A percentile compares a stretch with the other conserved stretches of the same genome.
These are phyloP conservation scores for Aspergillus melleus DNA, from an alignment of 2,329 filamentous ascomycete species.

Conservation along the genomic window DNA sequence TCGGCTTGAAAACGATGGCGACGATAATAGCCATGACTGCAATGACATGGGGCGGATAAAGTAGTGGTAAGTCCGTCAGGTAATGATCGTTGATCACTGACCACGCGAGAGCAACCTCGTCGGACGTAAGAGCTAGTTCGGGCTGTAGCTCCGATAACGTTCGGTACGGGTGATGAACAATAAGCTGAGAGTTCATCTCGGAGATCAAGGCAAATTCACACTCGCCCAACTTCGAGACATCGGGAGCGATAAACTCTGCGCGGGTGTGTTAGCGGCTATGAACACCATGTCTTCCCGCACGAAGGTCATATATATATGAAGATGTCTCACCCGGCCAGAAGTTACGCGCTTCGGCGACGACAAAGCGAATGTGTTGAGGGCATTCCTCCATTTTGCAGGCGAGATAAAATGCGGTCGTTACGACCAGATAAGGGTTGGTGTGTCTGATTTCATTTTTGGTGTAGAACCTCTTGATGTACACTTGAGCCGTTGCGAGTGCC, in stretches of 20 bases:
- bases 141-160: slow-evolving; percentile 70
- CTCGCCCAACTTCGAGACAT: slow-evolving; percentile 83
- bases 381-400: slow-evolving; percentile 98
- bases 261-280: neutral
- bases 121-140: slow-evolving; percentile 70
- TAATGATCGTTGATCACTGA: slow-evolving; percentile 90
- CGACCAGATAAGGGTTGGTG: slow-evolving; percentile 89
- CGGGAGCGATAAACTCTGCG: slow-evolving; percentile 67
- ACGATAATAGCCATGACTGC: slow-evolving; percentile 85
- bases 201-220: slow-evolving; percentile 92
- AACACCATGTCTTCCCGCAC: slow-evolving; percentile 16
- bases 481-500: slow-evolving; percentile 86
- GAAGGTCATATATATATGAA: neutral
- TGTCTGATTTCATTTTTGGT: slow-evolving; percentile 84
- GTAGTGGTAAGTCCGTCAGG: slow-evolving; percentile 84
- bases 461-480: slow-evolving; percentile 95
- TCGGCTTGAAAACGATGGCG: slow-evolving; percentile 76
- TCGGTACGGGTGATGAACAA: slow-evolving; percentile 87
- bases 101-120: slow-evolving; percentile 76
- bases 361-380: slow-evolving; percentile 90
- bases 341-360: slow-evolving; percentile 80
- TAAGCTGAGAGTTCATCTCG: slow-evolving; percentile 85
- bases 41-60: slow-evolving; percentile 82
- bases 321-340: slow-evolving; percentile 68
- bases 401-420: slow-evolving; percentile 91